Evolutionary conservation across 2,329 filamentous ascomycete species (phyloP), one percentile per base, ranked within the genome.

Genomic region (Plectosphaerella cucumerina): DNA sequence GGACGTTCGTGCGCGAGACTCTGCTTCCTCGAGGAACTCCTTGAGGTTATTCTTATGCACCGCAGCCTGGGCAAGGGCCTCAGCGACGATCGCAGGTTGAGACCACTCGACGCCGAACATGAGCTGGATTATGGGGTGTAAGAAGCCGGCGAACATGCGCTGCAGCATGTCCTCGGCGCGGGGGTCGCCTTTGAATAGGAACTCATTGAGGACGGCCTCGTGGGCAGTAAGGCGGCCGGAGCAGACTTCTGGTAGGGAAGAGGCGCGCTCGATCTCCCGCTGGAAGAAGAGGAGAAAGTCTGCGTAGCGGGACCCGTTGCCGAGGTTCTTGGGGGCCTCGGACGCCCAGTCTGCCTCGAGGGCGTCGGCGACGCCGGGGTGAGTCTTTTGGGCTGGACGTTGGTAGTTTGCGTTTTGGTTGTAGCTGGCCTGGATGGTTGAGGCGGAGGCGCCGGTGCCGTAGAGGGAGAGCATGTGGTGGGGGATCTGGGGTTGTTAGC

Each of bases 121-220:
- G 18, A 96, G 77, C 63, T 96, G 90, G 55, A 96, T 92, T 15
- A 94, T 70, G 2, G 90, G 90, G 62, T 96, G 90, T 2, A 91
- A 59, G 55, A 93, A 78, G 0, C 84, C 85, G 15, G 77, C 79
- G 61, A 82, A 90, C 61, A 93, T 70, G 17, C 90, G 77, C 2
- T 76, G 73, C 3, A 92, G 70, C 74, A 96, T 72, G 54, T 85
- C 83, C 37, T 91, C 81, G 5, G 86, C 84, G 42, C 76, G 70
- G 42, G 83, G 77, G 50, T 85, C 80, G 2, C 79, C 80, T 3
- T 78, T 74, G 62, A 96, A 90, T 1, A 96, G 55, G 59, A 89
- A 86, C 60, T 87, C 78, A 15, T 75, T 70, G 23, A 96, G 50
- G 0, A 85, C 82, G 1, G 72, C 66, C 57, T 84, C 71, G 74